Evolutionary conservation across 768 basidiomycete species (phyloP), one percentile per base, ranked within the genome.

Genomic region (Stropharia rugosoannulata): DNA sequence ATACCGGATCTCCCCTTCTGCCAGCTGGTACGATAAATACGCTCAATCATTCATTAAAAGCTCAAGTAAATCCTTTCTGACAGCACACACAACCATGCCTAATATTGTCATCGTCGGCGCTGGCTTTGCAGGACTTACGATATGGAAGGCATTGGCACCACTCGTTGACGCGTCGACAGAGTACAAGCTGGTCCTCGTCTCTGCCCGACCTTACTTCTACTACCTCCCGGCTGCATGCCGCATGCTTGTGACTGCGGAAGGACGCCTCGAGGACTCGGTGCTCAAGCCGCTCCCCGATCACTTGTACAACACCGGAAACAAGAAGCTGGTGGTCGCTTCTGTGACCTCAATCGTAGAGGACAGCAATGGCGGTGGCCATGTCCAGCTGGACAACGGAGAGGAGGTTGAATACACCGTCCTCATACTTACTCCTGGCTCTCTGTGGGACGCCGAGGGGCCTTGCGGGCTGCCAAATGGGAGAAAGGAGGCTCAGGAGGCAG

Each of bases 401-500:
- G 65, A 64, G 16, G 57, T 89, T 10, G 65, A 68, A 8, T 90
- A 83, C 66, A 75, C 76, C 10, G 68, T 79, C 22, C 80, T 90
- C 44, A 75, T 90, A 40, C 67, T 90, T 37, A 78, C 85, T 0
- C 74, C 86, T 1, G 89, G 89, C 1, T 76, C 75, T 40, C 67
- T 58, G 3, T 89, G 83, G 83, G 64, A 68, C 11, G 84, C 29
- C 29, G 29, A 32, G 29, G 29, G 80, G 0, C 80, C 81, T 0
- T 42, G 81, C 43, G 66, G 68, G 13, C 67, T 86, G 47, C 84
- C 82, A 0, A 65, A 71, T 7, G 61, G 53, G 10, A 66, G 66
- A 37, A 59, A 62, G 10, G 71, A 68, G 12, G 59, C 67, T 1
- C 18, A 62, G 29, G 59, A 61, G 9, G 72, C 64, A 43, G 50